phyloP scores from a whole-genome alignment of 257 asterid genomes.

The Phtheirospermum japonicum region DNA sequence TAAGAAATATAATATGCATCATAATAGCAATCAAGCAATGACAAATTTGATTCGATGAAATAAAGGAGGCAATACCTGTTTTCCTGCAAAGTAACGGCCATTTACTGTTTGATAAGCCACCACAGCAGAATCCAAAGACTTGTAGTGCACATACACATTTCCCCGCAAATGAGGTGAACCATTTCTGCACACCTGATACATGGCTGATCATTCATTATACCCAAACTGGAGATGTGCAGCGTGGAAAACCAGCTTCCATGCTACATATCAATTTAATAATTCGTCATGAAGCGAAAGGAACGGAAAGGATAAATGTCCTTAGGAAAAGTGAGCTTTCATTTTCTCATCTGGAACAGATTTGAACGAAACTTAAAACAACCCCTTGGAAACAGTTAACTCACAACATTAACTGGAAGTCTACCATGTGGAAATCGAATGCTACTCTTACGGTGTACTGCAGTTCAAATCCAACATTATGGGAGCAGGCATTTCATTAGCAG shows the following conservation, averaged over 20 bases:
- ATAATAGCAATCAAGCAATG: conserved; percentile 12
- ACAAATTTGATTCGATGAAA: conserved; percentile 22
- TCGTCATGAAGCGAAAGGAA: conserved; percentile 12
- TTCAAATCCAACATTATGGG: conserved; percentile 10
- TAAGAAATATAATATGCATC: conserved; percentile 12
- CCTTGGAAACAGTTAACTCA: conserved; percentile 2
- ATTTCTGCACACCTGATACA: conserved; percentile 83
- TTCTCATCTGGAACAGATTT: conserved; percentile 22
- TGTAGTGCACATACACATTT: conserved; percentile 83
- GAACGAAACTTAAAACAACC: not conserved
- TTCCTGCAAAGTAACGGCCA: conserved; percentile 94
- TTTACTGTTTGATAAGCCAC: conserved; percentile 67
- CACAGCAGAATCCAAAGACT: conserved; percentile 77
- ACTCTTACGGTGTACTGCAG: conserved; percentile 15
- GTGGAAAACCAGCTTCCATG: conserved; percentile 10
- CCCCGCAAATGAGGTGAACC: conserved; percentile 91
- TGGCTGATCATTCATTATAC: conserved; percentile 20
- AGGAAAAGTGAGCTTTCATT: conserved; percentile 1
- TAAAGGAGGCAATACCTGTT: conserved; percentile 59
- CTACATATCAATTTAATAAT: conserved; percentile 10
- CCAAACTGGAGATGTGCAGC: conserved; percentile 23
- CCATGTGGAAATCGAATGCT: not conserved
- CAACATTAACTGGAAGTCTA: conserved; percentile 9
- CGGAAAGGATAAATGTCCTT: conserved; percentile 10
- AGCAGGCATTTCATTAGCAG: not conserved